Evolutionary conservation across 2,329 filamentous ascomycete species (phyloP), one percentile per base, ranked within the genome.

Genomic region (Purpureocillium lavendulum): DNA sequence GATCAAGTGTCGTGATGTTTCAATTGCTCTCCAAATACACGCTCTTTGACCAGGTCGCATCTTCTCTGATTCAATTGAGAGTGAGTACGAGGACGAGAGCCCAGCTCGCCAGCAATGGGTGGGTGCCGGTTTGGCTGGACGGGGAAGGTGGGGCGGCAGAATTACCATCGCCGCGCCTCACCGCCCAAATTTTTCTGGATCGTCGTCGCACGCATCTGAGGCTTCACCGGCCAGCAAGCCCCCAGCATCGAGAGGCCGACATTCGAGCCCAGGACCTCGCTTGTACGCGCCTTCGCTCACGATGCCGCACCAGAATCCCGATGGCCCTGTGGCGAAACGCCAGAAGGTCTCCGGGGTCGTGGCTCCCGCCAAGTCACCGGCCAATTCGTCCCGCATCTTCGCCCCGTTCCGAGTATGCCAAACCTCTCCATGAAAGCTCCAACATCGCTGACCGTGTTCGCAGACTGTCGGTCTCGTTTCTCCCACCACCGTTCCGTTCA

Each of bases 381-480:
- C 53, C 39, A 60, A 67, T 53, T 73, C 75, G 40, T 94, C 89
- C 10, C 78, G 80, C 57, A 87, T 97, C 50, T 97, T 98, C 69
- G 85, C 89, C 52, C 90, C 92, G 2, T 97, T 90, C 66, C 72
- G 92, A 61, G 88, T 94, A 80, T 49, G 81, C 62, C 32, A 36
- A 24, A 36, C 12, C 13, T 18, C n/a, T 14, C n/a, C 14, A 12
- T 10, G n/a, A 5, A n/a, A 2, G 2, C 16, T n/a, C 4, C 10
- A 15, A 7, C 30, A 17, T 14, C 30, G 11, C 12, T 36, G 14
- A 10, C 15, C 9, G 28, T 6, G 12, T 18, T 13, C 21, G n/a
- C 57, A 95, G 87, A 96, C 90, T 35, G 77, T 98, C 48, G 92
- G 92, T 13, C 73, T 98, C 26, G 87, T 98, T 2, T 96, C 92